Base-by-base conservation (phyloP, 2,329 filamentous ascomycete species). In the Fusarium falciforme region DNA sequence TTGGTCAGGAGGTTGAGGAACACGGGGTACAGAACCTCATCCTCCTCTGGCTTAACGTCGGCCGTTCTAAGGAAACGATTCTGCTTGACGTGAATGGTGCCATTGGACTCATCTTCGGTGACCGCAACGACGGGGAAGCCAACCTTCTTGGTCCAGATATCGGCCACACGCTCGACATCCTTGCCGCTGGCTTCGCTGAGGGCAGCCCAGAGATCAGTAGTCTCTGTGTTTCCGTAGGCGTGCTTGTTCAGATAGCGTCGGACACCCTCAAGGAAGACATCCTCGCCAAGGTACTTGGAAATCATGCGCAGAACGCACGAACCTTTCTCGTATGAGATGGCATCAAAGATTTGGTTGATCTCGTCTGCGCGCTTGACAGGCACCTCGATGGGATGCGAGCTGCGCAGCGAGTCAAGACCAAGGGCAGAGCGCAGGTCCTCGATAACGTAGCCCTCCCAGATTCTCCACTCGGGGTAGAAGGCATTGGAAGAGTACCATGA, bases 391-490 rank as follows among this genome's bases (percentile, higher is more conserved):
- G 96, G 96, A 82, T 98, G 96, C 79, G 94, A 97, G 89, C 95
- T 98, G 77, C 96, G 91, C 62, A 98, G 86, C 5, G 95, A 97
- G 82, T 98, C 96, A 7, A 98, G 89, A 25, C 92, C 92, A 40
- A 98, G 88, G 2, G 96, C 96, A 72, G 93, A 92, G 81, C 97
- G 94, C 66, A 98, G 89, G 79, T 94, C 97, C 80, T 98, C 95
- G 35, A 94, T 95, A 66, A 98, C 95, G 82, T 98, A 98, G 31
- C 92, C 93, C 83, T 98, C 91, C 96, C 96, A 98, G 16, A 98
- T 94, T 84, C 97, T 97, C 96, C 96, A 98, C 83, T 98, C 96
- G 10, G 96, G 96, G 84, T 95, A 98, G 87, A 98, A 98, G 67
- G 90, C 89, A 82, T 98, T 96, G 88, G 94, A 97, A 49, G 94